phyloP scores from a whole-genome alignment of 169 alveolate species.

The Theileria parva region DNA sequence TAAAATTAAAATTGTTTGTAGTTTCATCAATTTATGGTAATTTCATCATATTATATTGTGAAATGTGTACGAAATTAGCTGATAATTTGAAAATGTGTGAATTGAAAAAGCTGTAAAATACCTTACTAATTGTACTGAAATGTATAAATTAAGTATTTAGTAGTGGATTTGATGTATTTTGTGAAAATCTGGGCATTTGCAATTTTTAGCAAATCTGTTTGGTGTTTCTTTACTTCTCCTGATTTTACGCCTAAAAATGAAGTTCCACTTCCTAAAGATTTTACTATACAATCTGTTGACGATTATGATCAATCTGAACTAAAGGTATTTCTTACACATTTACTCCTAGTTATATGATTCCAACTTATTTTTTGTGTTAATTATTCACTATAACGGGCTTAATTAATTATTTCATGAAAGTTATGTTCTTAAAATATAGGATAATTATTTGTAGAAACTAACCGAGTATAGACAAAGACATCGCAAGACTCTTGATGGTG shows the following conservation, averaged over 20 bases:
- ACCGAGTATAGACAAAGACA: conserved; percentile 89
- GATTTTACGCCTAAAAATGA: conserved; percentile 8
- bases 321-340: conserved; percentile 21
- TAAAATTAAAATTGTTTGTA: not conserved
- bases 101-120: not conserved
- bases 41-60: not conserved
- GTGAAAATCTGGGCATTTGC: conserved; percentile 10
- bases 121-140: not conserved
- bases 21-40: not conserved
- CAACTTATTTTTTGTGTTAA: no score
- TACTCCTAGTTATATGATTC: not conserved
- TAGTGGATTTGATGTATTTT: not conserved
- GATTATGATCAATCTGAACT: conserved; percentile 60
- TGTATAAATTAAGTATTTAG: not conserved
- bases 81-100: conserved; percentile 8
- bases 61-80: not conserved
- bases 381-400: not conserved
- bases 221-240: not conserved
- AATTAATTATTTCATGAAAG: not conserved
- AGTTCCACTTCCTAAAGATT: conserved; percentile 29
- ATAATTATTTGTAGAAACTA: conserved; percentile 68
- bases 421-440: no score
- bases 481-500: conserved; percentile 87
- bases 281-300: conserved; percentile 37
- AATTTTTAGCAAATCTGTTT: not conserved